Percentiles rank a stretch among this genome's conserved stretches.
Conservation (phyloP, 192 early-diverging fungal species). For the Spizellomyces punctatus region DNA sequence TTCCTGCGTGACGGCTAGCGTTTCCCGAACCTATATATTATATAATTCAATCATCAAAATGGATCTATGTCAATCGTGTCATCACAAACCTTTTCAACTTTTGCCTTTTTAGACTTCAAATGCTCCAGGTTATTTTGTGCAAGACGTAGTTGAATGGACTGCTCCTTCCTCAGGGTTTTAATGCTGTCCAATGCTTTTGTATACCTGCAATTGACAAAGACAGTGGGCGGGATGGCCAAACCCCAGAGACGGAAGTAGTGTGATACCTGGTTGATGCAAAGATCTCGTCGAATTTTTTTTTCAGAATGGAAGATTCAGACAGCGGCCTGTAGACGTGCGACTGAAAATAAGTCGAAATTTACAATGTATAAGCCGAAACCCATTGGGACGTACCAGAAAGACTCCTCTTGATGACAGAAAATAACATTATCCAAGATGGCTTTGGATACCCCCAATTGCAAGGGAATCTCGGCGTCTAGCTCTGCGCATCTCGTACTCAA, state of each 20-base stretch:
- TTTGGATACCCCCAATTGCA: slow-evolving; percentile 85
- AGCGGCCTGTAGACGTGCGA: slow-evolving; percentile 71
- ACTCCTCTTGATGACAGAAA: slow-evolving; percentile 99
- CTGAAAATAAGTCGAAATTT: neutral
- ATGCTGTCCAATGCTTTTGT: slow-evolving; percentile 90
- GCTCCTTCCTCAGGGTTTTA: slow-evolving; percentile 74
- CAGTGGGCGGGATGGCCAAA: neutral
- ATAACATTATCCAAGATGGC: slow-evolving; percentile 97
- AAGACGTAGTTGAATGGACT: slow-evolving; percentile 62
- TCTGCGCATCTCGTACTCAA: slow-evolving; percentile 83
- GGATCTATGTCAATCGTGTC: too few relatives aligned
- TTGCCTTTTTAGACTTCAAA: slow-evolving; percentile 68
- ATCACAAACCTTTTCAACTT: slow-evolving; percentile 52
- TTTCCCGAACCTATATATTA: neutral
- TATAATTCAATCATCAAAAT: neutral
- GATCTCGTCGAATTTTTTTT: slow-evolving; percentile 99
- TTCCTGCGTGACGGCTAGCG: slow-evolving; percentile 8
- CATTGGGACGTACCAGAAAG: slow-evolving; percentile 68
- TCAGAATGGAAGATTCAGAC: slow-evolving; percentile 79
- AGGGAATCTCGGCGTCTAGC: slow-evolving; percentile 80
- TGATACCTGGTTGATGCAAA: slow-evolving; percentile 84
- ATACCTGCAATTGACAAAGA: slow-evolving; percentile 49
- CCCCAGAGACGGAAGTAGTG: neutral
- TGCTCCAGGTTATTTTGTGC: slow-evolving; percentile 65
- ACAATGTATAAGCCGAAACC: neutral